phyloP scores from a whole-genome alignment of 371 early-diverging fungal species.

The Lichtheimia ornata region DNA sequence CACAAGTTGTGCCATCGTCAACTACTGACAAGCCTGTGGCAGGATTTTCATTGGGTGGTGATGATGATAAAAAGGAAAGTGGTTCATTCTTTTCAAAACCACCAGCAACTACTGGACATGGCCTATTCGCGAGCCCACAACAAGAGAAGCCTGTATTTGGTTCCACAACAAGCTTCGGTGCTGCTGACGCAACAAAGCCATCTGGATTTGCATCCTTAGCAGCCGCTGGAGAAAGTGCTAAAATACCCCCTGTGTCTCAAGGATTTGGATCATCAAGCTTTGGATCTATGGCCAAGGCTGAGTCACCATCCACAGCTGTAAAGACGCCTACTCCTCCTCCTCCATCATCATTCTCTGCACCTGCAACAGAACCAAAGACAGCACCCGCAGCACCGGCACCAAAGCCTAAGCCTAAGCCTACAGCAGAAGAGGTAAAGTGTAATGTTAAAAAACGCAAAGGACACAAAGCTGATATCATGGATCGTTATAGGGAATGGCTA shows the following conservation, averaged over 20 bases:
- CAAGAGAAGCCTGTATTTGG: too few relatives aligned
- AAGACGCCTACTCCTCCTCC: neutral
- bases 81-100: too few relatives aligned
- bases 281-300: neutral
- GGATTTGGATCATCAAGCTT: neutral
- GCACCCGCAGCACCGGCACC: neutral
- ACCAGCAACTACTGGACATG: too few relatives aligned
- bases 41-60: too few relatives aligned
- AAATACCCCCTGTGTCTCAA: neutral
- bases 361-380: neutral
- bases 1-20: too few relatives aligned
- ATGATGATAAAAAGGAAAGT: too few relatives aligned
- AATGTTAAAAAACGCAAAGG: neutral
- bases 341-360: neutral
- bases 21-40: too few relatives aligned
- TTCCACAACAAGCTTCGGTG: too few relatives aligned
- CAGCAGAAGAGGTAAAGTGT: constrained; percentile 14
- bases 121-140: too few relatives aligned
- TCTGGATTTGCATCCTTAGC: neutral
- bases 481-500: constrained; percentile 27
- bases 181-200: too few relatives aligned
- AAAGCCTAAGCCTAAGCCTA: constrained; percentile 12
- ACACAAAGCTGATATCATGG: neutral
- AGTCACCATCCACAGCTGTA: neutral
- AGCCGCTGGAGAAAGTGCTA: neutral